Evolutionary conservation across 2,329 filamentous ascomycete species (phyloP).

Genomic region (Fusarium mangiferae): DNA sequence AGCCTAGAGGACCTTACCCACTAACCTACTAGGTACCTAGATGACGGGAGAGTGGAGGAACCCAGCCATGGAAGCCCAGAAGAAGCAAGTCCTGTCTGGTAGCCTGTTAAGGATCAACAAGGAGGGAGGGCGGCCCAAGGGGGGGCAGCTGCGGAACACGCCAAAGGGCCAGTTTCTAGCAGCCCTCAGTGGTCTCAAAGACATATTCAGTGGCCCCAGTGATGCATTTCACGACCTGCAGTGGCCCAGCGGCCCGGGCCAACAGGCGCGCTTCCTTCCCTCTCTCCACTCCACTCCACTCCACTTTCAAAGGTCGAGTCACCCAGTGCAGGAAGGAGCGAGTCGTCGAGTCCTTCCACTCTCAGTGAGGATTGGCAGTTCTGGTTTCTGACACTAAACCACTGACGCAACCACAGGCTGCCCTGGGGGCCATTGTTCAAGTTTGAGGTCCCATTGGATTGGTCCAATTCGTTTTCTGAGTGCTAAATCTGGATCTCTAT

Average conservation of each 20-base stretch:
- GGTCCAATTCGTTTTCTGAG: not conserved
- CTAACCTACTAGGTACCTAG: not conserved
- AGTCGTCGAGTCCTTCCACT: constrained; percentile 19
- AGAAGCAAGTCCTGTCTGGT: constrained; percentile 26
- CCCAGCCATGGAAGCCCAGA: constrained; percentile 26
- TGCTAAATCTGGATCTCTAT: constrained; percentile 18
- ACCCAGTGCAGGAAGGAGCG: constrained; percentile 28
- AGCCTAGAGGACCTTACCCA: not conserved
- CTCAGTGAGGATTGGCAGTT: constrained; percentile 28
- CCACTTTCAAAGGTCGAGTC: constrained; percentile 2
- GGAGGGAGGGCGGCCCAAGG: not conserved
- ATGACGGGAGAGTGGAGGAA: constrained; percentile 41
- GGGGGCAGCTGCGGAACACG: constrained; percentile 5
- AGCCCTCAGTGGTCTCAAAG: constrained; percentile 29
- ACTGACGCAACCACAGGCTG: constrained; percentile 28
- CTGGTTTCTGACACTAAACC: constrained; percentile 19
- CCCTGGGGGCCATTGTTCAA: constrained; percentile 6
- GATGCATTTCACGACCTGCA: constrained; percentile 38
- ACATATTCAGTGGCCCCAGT: constrained; percentile 31
- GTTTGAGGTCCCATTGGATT: not conserved
- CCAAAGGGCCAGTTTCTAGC: constrained; percentile 36
- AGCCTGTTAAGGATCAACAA: constrained; percentile 9
- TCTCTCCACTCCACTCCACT: not conserved
- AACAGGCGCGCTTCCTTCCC: constrained; percentile 11
- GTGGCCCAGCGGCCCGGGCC: constrained; percentile 30